Evolutionary conservation across 2,329 filamentous ascomycete species (phyloP).

Genomic region (Byssothecium circinans): DNA sequence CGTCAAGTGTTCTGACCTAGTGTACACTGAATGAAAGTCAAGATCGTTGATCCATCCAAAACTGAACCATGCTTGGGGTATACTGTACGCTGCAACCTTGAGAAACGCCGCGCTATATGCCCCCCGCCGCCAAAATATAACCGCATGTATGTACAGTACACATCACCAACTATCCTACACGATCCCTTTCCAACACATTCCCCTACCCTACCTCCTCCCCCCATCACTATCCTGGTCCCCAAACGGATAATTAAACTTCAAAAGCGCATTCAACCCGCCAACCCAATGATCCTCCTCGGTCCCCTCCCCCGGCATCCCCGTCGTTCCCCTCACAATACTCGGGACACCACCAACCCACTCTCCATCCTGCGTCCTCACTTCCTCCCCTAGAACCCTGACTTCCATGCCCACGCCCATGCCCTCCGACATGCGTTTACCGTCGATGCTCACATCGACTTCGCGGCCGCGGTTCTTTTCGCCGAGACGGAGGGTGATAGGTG

Average conservation of each 20-base stretch:
- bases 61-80: no score
- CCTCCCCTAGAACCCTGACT: conserved; percentile 84
- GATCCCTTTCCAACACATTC: no score
- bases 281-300: conserved; percentile 90
- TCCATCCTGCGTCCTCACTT: conserved; percentile 55
- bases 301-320: conserved; percentile 33
- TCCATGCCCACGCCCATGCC: conserved; percentile 60
- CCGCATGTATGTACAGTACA: no score
- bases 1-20: no score
- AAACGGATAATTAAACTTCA: conserved; percentile 98
- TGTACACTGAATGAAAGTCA: no score
- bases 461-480: conserved; percentile 62
- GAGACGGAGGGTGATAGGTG: conserved; percentile 77
- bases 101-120: no score
- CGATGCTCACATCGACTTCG: conserved; percentile 55
- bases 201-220: background rate
- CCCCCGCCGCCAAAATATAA: no score
- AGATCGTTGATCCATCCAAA: no score
- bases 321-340: conserved; percentile 73
- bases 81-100: no score
- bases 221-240: conserved; percentile 55
- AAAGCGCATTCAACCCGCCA: conserved; percentile 83
- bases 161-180: no score
- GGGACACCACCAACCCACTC: conserved; percentile 80
- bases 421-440: conserved; percentile 48